A percentile compares a stretch with the other conserved stretches of the same genome.
These are phyloP conservation scores for Tulasnella sp. DNA, from an alignment of 768 basidiomycete species.

Conservation along the genomic window DNA sequence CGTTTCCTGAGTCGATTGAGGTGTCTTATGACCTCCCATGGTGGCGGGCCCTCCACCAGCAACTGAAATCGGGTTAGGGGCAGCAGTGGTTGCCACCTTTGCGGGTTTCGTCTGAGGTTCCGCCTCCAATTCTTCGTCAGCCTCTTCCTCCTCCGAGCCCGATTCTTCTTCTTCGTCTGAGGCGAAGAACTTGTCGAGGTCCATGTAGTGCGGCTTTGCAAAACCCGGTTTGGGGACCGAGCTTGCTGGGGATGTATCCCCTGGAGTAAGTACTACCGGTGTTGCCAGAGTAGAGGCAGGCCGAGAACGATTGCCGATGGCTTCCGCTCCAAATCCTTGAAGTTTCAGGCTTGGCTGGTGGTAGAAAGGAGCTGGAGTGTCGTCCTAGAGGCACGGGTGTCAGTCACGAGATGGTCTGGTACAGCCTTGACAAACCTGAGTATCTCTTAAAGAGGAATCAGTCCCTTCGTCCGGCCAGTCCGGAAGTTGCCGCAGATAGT, in stretches of 20 bases:
- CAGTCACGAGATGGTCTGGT: not conserved
- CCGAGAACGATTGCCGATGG: constrained; percentile 41
- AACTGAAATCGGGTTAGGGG: not conserved
- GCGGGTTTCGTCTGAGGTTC: constrained; percentile 23
- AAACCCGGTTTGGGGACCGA: constrained; percentile 36
- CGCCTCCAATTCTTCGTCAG: constrained; percentile 34
- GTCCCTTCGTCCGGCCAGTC: constrained; percentile 89
- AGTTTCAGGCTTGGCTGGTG: constrained; percentile 35
- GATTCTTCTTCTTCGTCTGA: constrained; percentile 58
- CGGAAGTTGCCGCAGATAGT: constrained; percentile 51
- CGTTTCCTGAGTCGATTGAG: constrained; percentile 33
- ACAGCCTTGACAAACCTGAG: constrained; percentile 34
- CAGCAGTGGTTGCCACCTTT: not conserved
- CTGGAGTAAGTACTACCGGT: constrained; percentile 59
- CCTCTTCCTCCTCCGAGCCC: constrained; percentile 43
- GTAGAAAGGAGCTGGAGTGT: constrained; percentile 35
- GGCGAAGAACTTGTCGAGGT: constrained; percentile 61
- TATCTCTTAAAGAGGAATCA: constrained; percentile 68
- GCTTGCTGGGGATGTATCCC: constrained; percentile 40
- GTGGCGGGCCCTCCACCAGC: not conserved
- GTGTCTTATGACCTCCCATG: constrained; percentile 5
- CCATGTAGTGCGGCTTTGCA: constrained; percentile 44
- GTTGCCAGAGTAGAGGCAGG: constrained; percentile 42
- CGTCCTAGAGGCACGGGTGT: constrained; percentile 48
- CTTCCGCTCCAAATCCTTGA: constrained; percentile 23